Conservation (phyloP, 192 early-diverging fungal species). For the Podila epigama region DNA sequence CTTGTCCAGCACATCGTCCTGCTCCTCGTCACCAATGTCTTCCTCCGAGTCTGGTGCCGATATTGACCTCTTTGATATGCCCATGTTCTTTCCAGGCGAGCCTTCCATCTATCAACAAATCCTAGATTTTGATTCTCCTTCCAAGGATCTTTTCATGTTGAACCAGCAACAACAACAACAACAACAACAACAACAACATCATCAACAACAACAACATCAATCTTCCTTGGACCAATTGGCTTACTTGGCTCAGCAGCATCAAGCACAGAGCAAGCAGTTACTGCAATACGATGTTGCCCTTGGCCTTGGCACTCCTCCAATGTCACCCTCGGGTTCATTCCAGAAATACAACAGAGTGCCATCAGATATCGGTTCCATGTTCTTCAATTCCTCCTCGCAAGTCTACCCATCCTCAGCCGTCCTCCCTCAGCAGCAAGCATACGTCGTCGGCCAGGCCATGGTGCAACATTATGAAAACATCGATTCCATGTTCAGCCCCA, state of each 20-base stretch:
- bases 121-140: slow-evolving; percentile 20
- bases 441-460: slow-evolving; percentile 18
- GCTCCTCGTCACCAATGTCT: slow-evolving; percentile 41
- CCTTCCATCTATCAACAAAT: slow-evolving; percentile 33
- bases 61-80: slow-evolving; percentile 37
- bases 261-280: slow-evolving; percentile 16
- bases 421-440: slow-evolving; percentile 17
- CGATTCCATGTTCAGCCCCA: slow-evolving; percentile 45
- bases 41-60: slow-evolving; percentile 35
- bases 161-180: slow-evolving; percentile 7
- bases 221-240: background rate
- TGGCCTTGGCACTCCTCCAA: slow-evolving; percentile 39
- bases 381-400: slow-evolving; percentile 17
- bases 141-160: background rate
- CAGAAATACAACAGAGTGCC: slow-evolving; percentile 14
- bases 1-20: slow-evolving; percentile 38
- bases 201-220: slow-evolving; percentile 8
- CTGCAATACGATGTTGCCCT: slow-evolving; percentile 19
- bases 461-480: slow-evolving; percentile 46
- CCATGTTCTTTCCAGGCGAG: slow-evolving; percentile 36
- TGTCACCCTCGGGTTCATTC: slow-evolving; percentile 33
- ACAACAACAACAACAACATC: slow-evolving; percentile 11
- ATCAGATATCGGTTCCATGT: slow-evolving; percentile 27
- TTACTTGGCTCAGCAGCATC: slow-evolving; percentile 10
- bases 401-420: slow-evolving; percentile 10